These are phyloP conservation scores for Blastomyces gilchristii DNA, from an alignment of 2,329 filamentous ascomycete genomes.

Conservation along the genomic window DNA sequence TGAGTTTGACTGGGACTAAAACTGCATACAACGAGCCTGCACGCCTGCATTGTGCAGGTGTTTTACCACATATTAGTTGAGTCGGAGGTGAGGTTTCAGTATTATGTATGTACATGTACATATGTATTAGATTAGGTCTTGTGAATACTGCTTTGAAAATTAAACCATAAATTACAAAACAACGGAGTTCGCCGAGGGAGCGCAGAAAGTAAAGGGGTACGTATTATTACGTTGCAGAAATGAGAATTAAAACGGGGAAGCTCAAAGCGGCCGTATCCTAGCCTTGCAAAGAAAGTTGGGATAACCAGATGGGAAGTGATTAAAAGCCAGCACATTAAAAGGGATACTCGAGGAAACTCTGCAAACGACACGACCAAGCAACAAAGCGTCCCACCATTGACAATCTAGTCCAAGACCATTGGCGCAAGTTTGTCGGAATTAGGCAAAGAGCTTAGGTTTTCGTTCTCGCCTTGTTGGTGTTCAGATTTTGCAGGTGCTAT, in stretches of 20 bases:
- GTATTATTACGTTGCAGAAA: not conserved
- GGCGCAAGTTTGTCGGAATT: not conserved
- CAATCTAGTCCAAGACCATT: not conserved
- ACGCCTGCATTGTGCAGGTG: not conserved
- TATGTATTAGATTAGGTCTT: too few relatives aligned
- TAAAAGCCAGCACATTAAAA: too few relatives aligned
- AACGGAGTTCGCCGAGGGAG: not conserved
- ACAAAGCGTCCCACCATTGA: too few relatives aligned
- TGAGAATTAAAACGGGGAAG: not conserved
- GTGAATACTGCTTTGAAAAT: too few relatives aligned
- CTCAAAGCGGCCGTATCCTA: too few relatives aligned
- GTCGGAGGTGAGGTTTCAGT: not conserved
- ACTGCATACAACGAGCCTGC: not conserved
- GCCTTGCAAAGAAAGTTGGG: not conserved
- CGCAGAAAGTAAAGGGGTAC: not conserved
- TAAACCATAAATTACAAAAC: not conserved
- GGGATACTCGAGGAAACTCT: too few relatives aligned
- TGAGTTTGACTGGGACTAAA: not conserved
- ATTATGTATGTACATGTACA: not conserved
- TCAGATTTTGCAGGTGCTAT: not conserved
- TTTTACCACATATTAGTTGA: not conserved
- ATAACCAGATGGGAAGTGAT: too few relatives aligned
- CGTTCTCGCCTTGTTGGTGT: not conserved
- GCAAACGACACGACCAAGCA: too few relatives aligned
- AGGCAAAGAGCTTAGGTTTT: not conserved